Conservation (phyloP, 2,329 filamentous ascomycete genomes). For the Stagonosporopsis chrysanthemi region DNA sequence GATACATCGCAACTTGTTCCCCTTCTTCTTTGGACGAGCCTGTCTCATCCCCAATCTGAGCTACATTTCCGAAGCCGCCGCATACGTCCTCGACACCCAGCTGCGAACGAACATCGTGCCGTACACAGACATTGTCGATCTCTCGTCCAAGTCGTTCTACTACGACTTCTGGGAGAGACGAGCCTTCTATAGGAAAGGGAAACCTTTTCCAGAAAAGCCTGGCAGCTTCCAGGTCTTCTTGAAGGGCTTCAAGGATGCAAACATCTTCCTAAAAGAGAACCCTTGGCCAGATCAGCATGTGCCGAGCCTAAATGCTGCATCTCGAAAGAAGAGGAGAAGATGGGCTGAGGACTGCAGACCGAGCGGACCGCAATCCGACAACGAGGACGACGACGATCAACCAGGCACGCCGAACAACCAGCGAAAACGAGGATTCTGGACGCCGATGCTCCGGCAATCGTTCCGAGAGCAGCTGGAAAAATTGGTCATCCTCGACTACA, state of each 20-base stretch:
- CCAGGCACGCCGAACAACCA: conserved; percentile 43
- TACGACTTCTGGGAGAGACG: conserved; percentile 97
- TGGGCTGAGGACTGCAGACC: conserved; percentile 88
- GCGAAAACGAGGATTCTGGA: conserved; percentile 78
- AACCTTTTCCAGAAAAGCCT: conserved; percentile 83
- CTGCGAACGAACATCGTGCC: conserved; percentile 91
- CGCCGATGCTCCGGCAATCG: conserved; percentile 83
- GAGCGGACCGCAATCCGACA: conserved; percentile 63
- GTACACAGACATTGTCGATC: conserved; percentile 91
- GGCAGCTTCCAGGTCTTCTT: conserved; percentile 98
- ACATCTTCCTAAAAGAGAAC: conserved; percentile 90
- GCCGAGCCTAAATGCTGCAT: conserved; percentile 70
- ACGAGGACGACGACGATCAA: conserved; percentile 64
- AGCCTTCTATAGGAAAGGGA: conserved; percentile 86
- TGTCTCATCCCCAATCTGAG: conserved; percentile 97
- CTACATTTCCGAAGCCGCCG: conserved; percentile 96
- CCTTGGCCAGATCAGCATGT: conserved; percentile 94
- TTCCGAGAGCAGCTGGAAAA: conserved; percentile 97
- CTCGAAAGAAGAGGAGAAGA: conserved; percentile 67
- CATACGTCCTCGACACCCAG: conserved; percentile 91
- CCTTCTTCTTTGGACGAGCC: conserved; percentile 94
- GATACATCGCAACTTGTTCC: conserved; percentile 97
- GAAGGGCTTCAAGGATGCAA: conserved; percentile 96
- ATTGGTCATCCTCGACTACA: conserved; percentile 95
- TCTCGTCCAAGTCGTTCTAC: conserved; percentile 96